Evolutionary conservation across 1,139 yeast genomes (phyloP).

Genomic region (Debaryomyces singareniensis): DNA sequence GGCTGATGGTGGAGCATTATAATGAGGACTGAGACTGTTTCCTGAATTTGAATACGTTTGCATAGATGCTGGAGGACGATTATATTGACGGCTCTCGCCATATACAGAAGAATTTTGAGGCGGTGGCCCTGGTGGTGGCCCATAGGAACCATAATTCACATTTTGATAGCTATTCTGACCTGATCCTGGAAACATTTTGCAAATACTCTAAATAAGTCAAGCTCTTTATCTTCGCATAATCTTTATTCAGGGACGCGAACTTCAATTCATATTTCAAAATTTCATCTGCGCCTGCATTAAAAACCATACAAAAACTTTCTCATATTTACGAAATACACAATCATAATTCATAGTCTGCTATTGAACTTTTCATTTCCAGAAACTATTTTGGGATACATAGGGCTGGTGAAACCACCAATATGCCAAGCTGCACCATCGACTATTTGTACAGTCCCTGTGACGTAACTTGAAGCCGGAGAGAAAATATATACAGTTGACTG

Average conservation of each 20-base stretch:
- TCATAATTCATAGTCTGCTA: constrained; percentile 13
- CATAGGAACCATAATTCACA: too few species aligned
- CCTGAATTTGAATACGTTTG: neutral
- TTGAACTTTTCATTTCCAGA: constrained; percentile 14
- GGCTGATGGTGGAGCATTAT: constrained; percentile 21
- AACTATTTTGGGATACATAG: constrained; percentile 24
- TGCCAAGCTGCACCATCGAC: constrained; percentile 96
- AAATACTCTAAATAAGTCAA: neutral
- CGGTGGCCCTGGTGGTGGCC: constrained; percentile 8
- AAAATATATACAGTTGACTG: constrained; percentile 80
- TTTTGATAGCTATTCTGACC: constrained; percentile 17
- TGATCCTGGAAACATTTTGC: constrained; percentile 38
- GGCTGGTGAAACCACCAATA: constrained; percentile 40
- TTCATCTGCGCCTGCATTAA: too few species aligned
- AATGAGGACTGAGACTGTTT: constrained; percentile 3
- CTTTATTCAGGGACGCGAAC: too few species aligned
- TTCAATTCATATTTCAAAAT: too few species aligned
- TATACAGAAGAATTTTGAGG: neutral
- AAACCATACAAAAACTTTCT: too few species aligned
- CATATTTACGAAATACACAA: neutral
- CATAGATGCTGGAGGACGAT: constrained; percentile 1
- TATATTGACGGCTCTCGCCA: neutral
- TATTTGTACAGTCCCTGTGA: constrained; percentile 71
- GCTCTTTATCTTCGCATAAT: neutral
- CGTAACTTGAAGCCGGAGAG: constrained; percentile 72